Evolutionary conservation across 2,329 filamentous ascomycete genomes (phyloP), one percentile per base, ranked within the genome.

Genomic region (Cordyceps fumosorosea): DNA sequence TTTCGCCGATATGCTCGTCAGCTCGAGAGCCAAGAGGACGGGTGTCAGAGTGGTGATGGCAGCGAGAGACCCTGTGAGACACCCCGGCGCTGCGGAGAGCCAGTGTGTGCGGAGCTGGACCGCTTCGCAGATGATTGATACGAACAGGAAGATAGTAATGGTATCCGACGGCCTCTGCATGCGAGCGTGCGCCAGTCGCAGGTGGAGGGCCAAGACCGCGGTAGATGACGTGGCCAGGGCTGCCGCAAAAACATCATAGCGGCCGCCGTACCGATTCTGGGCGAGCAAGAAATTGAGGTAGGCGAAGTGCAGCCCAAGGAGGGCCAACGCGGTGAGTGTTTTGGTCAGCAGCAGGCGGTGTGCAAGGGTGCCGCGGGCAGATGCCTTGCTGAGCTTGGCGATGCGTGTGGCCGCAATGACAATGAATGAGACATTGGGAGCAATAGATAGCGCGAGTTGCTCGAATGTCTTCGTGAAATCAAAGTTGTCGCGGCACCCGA

Each of bases 381-480:
- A 37, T 1, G 24, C 24, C 42, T 12, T 56, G n/a, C 18, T 53
- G 2, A 40, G 52, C 24, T 37, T 44, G 14, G 22, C 6, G 3
- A 62, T n/a, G 24, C n/a, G 59, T 20, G 32, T 44, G 1, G 44
- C 44, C 18, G 52, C 59, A n/a, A 62, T 26, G 22, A 40, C 18
- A 8, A 61, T 20, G 29, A 62, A 62, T 4, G 56, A 16, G 16
- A 22, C 24, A n/a, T 32, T 40, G 8, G 59, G 59, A 3, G 12
- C 11, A 16, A 62, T 48, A 16, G 59, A 62, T 7, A 56, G 52
- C 20, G 32, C 26, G 11, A 50, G 29, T 7, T 61, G 59, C 22
- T 61, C 50, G 37, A 61, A 61, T 16, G 58, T 56, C 32, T 61
- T 61, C 22, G 59, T 61, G 22, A 61, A 56, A 32, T 61, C 59